Evolutionary conservation across 345 rosid genomes (phyloP).

Genomic region (Salix exigua): DNA sequence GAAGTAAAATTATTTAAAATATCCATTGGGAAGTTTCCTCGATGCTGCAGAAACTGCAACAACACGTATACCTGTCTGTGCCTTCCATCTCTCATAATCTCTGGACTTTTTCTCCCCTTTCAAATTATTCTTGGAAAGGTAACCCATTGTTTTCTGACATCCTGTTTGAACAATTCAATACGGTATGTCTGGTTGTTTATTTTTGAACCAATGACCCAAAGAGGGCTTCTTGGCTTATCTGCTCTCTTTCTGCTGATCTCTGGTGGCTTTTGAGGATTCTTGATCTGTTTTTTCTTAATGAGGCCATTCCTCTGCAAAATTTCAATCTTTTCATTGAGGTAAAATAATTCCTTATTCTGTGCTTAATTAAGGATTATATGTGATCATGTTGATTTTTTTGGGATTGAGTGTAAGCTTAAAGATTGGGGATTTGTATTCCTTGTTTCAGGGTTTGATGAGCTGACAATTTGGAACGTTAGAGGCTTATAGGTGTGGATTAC

Average conservation of each 20-base stretch:
- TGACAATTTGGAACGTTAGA: conserved; percentile 12
- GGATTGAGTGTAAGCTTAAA: background rate
- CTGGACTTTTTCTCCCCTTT: background rate
- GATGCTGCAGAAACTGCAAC: conserved; percentile 9
- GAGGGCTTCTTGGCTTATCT: background rate
- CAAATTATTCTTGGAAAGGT: background rate
- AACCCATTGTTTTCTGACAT: background rate
- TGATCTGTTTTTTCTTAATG: conserved; percentile 11
- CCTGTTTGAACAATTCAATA: conserved; percentile 6
- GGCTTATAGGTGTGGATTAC: background rate
- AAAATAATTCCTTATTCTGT: background rate
- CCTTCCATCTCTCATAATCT: conserved; percentile 2
- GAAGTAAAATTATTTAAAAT: background rate
- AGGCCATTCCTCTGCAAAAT: background rate
- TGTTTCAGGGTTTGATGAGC: conserved; percentile 9
- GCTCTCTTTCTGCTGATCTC: background rate
- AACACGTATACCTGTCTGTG: background rate
- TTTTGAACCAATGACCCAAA: background rate
- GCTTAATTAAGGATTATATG: background rate
- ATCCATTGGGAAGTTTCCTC: conserved; percentile 14
- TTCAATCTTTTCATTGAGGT: conserved; percentile 13
- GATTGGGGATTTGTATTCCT: background rate
- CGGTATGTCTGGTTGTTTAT: background rate
- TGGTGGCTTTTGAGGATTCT: conserved; percentile 7
- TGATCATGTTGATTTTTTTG: background rate